These are phyloP conservation scores for Powellomyces hirtus DNA, from an alignment of 192 early-diverging fungal species.

Conservation along the genomic window DNA sequence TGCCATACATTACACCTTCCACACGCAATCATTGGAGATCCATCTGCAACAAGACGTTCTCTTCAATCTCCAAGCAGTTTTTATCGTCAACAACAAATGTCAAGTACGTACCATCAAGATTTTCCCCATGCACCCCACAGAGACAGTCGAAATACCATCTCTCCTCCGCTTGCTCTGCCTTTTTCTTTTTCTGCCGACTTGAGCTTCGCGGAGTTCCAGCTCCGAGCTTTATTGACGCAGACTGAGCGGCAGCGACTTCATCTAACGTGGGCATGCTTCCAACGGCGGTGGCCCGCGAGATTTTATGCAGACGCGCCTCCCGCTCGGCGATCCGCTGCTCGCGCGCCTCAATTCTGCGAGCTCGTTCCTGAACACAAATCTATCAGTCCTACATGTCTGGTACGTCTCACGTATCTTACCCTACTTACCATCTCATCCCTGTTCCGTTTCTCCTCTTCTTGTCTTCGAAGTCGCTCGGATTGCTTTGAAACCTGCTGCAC, in stretches of 20 bases:
- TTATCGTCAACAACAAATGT: too few species aligned
- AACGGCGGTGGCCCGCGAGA: not conserved
- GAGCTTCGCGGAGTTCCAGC: not conserved
- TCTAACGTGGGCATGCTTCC: constrained; percentile 9
- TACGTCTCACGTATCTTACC: too few species aligned
- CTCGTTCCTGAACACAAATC: constrained; percentile 26
- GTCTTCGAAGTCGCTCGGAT: constrained; percentile 29
- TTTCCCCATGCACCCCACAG: constrained; percentile 46
- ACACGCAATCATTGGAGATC: constrained; percentile 70
- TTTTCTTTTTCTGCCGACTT: not conserved
- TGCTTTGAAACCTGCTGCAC: constrained; percentile 29
- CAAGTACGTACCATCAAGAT: constrained; percentile 47
- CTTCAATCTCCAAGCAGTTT: too few species aligned
- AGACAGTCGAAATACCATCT: constrained; percentile 47
- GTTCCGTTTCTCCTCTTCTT: constrained; percentile 27
- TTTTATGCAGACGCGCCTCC: constrained; percentile 7
- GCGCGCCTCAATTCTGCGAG: constrained; percentile 34
- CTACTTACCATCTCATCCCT: constrained; percentile 14
- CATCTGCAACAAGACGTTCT: constrained; percentile 56
- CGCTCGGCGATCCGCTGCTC: constrained; percentile 23
- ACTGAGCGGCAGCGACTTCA: constrained; percentile 12
- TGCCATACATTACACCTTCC: constrained; percentile 68
- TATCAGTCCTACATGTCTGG: too few species aligned
- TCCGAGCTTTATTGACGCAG: not conserved
- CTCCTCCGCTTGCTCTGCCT: constrained; percentile 15